phyloP scores from a whole-genome alignment of 441 rosid genomes.

The Adansonia gregorii region DNA sequence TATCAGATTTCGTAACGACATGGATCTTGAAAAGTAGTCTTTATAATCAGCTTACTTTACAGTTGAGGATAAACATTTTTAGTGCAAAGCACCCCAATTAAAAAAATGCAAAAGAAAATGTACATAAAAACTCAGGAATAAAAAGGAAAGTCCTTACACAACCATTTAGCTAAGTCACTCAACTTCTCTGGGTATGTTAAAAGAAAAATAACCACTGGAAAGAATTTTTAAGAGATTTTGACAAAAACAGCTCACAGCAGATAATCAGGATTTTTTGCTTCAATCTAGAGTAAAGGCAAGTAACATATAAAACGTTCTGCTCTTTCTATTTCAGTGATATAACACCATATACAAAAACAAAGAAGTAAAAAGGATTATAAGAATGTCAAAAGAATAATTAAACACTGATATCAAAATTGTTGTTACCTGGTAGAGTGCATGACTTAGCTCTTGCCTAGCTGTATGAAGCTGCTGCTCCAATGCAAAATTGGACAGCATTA shows the following conservation, averaged over 20 bases:
- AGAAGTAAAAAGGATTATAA: not conserved
- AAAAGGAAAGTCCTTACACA: not conserved
- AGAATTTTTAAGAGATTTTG: not conserved
- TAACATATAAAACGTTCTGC: not conserved
- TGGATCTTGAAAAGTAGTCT: not conserved
- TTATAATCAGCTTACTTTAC: not conserved
- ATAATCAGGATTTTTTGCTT: not conserved
- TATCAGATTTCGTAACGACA: not conserved
- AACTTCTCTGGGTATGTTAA: not conserved
- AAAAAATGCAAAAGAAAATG: not conserved
- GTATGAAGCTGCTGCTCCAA: conserved; percentile 96
- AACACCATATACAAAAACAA: not conserved
- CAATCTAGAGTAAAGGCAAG: not conserved
- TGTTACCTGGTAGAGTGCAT: conserved; percentile 93
- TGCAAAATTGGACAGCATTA: conserved; percentile 94
- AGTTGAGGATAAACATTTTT: not conserved
- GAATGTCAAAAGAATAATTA: not conserved
- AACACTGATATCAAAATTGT: not conserved
- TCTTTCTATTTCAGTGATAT: not conserved
- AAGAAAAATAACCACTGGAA: not conserved
- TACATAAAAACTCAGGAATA: not conserved
- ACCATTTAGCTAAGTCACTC: not conserved
- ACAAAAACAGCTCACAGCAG: not conserved
- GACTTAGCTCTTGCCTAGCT: conserved; percentile 98
- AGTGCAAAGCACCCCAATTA: not conserved